Evolutionary conservation across 1,139 yeast species (phyloP).

Genomic region (Geotrichum reessii): DNA sequence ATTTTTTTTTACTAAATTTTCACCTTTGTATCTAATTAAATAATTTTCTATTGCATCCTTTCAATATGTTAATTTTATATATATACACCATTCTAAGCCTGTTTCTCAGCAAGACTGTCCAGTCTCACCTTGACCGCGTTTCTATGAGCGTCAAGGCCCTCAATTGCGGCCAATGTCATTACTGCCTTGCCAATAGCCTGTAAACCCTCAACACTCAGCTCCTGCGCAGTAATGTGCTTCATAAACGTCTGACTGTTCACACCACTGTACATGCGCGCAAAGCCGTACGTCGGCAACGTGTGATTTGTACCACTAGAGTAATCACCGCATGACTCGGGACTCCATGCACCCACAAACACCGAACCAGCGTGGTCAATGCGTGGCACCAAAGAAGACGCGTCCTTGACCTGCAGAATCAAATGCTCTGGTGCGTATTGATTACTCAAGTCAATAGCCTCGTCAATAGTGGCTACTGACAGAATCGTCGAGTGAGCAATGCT

Average conservation of each 20-base stretch:
- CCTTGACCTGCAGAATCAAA: conserved; percentile 78
- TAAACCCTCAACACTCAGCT: conserved; percentile 78
- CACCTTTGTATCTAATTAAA: not conserved
- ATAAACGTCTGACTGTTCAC: conserved; percentile 94
- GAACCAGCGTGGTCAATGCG: conserved; percentile 90
- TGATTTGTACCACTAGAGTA: conserved; percentile 97
- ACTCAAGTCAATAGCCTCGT: conserved; percentile 76
- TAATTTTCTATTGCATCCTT: not conserved
- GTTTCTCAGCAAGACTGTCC: conserved; percentile 45
- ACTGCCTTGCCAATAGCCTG: conserved; percentile 88
- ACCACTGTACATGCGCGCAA: conserved; percentile 95
- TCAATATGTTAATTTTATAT: not conserved
- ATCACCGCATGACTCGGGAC: conserved; percentile 98
- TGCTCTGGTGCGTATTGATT: conserved; percentile 97
- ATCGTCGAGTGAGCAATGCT: conserved; percentile 89
- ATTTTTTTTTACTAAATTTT: too few species aligned
- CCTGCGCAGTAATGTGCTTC: conserved; percentile 90
- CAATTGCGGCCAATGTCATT: conserved; percentile 93
- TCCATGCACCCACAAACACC: conserved; percentile 89
- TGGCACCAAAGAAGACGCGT: conserved; percentile 67
- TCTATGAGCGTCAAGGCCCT: conserved; percentile 95
- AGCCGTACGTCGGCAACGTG: conserved; percentile 96
- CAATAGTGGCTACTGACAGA: conserved; percentile 57
- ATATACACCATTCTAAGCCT: not conserved
- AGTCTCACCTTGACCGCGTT: conserved; percentile 92